Evolutionary conservation across 768 basidiomycete species (phyloP).

Genomic region (Paxillus ammoniavirescens): DNA sequence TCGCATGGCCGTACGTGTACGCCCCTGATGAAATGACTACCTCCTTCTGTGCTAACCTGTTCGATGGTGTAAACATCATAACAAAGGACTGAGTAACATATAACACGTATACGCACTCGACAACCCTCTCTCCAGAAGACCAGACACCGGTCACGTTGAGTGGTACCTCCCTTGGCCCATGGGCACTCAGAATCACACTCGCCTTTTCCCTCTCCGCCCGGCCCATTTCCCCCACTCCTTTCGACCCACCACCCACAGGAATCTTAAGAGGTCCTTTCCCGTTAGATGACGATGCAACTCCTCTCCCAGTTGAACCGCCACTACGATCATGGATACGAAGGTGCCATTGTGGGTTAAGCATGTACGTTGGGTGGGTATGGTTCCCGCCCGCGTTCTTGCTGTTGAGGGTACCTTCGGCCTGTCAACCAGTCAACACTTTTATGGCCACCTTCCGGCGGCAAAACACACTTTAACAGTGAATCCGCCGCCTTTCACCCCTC

Average conservation of each 20-base stretch:
- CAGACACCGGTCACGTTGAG: slow-evolving; percentile 73
- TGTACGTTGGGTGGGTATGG: slow-evolving; percentile 72
- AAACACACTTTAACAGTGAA: slow-evolving; percentile 16
- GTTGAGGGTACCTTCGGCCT: slow-evolving; percentile 66
- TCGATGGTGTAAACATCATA: background rate
- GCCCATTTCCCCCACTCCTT: background rate
- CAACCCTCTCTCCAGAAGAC: slow-evolving; percentile 71
- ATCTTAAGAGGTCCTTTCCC: slow-evolving; percentile 3
- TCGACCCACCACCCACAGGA: slow-evolving; percentile 10
- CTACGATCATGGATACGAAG: slow-evolving; percentile 51
- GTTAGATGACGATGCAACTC: background rate
- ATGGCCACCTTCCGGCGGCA: background rate
- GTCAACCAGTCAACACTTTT: slow-evolving; percentile 5
- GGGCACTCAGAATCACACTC: slow-evolving; percentile 44
- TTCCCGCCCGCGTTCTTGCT: slow-evolving; percentile 83
- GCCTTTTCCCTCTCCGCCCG: slow-evolving; percentile 31
- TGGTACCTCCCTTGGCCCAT: slow-evolving; percentile 63
- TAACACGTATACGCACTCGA: slow-evolving; percentile 55
- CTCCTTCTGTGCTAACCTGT: slow-evolving; percentile 62
- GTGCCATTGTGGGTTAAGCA: slow-evolving; percentile 88
- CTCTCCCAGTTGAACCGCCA: slow-evolving; percentile 1
- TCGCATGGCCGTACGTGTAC: slow-evolving; percentile 77
- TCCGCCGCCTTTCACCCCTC: background rate
- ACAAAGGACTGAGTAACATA: background rate
- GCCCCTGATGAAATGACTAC: slow-evolving; percentile 72